A percentile compares a stretch with the other conserved stretches of the same genome.
These are phyloP conservation scores for Conticribra guillardii DNA, from an alignment of 108 stramenopile species.

Conservation along the genomic window DNA sequence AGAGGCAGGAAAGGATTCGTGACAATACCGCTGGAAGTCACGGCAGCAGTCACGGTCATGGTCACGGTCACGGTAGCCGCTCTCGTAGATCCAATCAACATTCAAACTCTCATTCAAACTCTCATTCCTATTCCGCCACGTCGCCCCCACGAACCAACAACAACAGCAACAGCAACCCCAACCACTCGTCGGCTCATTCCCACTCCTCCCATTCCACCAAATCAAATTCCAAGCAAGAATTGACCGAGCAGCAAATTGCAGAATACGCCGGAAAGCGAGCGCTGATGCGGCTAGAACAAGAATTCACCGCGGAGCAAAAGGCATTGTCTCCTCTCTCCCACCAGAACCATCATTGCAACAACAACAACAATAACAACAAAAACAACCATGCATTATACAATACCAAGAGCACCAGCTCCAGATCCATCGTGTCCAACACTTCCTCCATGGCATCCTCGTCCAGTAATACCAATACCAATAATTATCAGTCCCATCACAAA, in stretches of 20 bases:
- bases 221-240: not conserved
- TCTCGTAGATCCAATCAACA: too few relatives aligned
- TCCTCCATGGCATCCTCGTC: too few relatives aligned
- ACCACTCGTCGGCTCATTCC: not conserved
- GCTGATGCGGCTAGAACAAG: slow-evolving; percentile 29
- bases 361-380: not conserved
- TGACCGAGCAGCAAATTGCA: slow-evolving; percentile 35
- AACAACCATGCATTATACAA: not conserved
- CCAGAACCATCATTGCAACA: not conserved
- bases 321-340: too few relatives aligned
- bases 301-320: slow-evolving; percentile 22
- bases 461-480: too few relatives aligned
- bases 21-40: not conserved
- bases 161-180: slow-evolving; percentile 5
- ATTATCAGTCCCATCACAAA: too few relatives aligned
- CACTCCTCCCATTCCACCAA: not conserved
- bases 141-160: not conserved
- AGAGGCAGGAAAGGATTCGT: too few relatives aligned
- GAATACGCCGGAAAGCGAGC: slow-evolving; percentile 42
- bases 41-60: not conserved
- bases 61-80: not conserved
- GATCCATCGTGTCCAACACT: too few relatives aligned
- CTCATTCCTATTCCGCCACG: not conserved
- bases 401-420: too few relatives aligned
- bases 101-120: not conserved